Conservation (phyloP, 1,284 basidiomycete species). For the Golubevia sp. region DNA sequence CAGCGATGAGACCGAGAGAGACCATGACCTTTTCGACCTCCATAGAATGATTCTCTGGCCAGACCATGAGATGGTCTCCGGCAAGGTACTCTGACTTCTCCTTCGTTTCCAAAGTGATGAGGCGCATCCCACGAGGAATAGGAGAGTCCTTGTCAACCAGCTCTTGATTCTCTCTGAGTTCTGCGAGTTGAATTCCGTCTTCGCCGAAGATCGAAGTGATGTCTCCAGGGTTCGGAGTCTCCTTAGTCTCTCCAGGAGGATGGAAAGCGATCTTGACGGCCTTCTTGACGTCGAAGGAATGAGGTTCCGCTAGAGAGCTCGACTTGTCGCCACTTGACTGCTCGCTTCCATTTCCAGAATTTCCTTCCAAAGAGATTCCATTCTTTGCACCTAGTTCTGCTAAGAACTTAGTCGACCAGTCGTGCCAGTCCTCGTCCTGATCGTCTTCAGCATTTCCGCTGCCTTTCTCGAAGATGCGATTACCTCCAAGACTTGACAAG, state of each 20-base stretch:
- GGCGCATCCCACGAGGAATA: neutral
- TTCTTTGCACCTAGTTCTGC: neutral
- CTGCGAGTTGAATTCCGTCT: neutral
- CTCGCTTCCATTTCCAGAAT: neutral
- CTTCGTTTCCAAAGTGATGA: neutral
- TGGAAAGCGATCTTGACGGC: neutral
- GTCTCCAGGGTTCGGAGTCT: neutral
- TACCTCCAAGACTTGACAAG: neutral
- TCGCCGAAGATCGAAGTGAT: neutral
- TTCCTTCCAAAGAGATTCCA: neutral
- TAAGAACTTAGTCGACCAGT: neutral
- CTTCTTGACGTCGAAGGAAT: neutral
- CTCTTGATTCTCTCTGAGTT: neutral
- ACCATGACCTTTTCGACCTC: neutral
- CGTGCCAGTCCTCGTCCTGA: conserved; percentile 1
- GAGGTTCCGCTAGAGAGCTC: neutral
- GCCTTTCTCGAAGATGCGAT: conserved; percentile 1
- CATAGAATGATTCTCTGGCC: neutral
- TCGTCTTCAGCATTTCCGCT: conserved; percentile 1
- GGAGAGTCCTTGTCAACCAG: neutral
- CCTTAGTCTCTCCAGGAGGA: neutral
- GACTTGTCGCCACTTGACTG: neutral
- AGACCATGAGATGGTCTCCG: neutral
- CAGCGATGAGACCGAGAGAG: neutral
- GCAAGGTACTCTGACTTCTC: neutral